Conservation (phyloP, 2,329 filamentous ascomycete genomes). For the Neonectria faginata region DNA sequence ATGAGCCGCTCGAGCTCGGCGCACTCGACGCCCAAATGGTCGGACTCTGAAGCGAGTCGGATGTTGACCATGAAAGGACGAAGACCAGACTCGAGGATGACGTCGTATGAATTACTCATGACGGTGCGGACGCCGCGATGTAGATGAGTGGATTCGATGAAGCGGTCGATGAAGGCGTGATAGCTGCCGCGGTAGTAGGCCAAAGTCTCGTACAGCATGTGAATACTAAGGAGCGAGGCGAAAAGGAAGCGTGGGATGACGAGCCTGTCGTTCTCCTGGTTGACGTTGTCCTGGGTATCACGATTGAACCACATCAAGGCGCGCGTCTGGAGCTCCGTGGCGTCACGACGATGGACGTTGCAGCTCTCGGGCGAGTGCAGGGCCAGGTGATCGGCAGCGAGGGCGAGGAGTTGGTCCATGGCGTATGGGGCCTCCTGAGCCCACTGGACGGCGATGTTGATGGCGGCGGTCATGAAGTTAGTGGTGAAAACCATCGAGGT, state of each 20-base stretch:
- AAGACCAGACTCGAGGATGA: conserved; percentile 52
- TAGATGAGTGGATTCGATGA: conserved; percentile 56
- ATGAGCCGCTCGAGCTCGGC: conserved; percentile 46
- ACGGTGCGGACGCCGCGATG: conserved; percentile 57
- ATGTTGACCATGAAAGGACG: conserved; percentile 42
- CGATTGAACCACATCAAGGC: conserved; percentile 55
- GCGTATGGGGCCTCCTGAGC: conserved; percentile 56
- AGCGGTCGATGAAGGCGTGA: conserved; percentile 54
- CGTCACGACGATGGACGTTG: conserved; percentile 47
- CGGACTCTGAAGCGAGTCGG: conserved; percentile 26
- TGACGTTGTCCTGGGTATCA: conserved; percentile 43
- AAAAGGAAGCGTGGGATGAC: conserved; percentile 59
- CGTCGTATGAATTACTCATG: conserved; percentile 50
- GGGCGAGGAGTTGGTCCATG: conserved; percentile 60
- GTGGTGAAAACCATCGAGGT: conserved; percentile 41
- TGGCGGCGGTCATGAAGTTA: conserved; percentile 39
- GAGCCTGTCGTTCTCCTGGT: conserved; percentile 36
- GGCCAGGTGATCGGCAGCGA: conserved; percentile 57
- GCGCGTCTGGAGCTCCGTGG: conserved; percentile 59
- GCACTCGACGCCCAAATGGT: conserved; percentile 44
- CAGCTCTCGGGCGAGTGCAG: conserved; percentile 36
- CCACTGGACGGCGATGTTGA: conserved; percentile 50
- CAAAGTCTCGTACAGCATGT: conserved; percentile 62
- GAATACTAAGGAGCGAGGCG: conserved; percentile 57
- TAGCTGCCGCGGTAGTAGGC: conserved; percentile 53